phyloP scores from a whole-genome alignment of 2,329 filamentous ascomycete genomes.

The Pseudogymnoascus sp. region DNA sequence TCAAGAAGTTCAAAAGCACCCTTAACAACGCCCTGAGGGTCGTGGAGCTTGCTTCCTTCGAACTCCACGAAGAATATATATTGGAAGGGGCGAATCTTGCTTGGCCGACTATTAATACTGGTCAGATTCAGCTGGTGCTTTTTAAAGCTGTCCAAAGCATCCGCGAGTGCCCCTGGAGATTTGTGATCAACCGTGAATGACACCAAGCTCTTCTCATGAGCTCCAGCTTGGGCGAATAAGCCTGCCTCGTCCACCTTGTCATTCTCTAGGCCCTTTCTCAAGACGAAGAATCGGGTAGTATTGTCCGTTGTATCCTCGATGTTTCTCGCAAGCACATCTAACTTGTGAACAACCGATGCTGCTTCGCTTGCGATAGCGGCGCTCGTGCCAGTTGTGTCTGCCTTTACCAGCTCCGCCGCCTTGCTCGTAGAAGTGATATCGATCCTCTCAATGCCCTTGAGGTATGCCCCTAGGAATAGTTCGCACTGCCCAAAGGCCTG shows the following conservation, averaged over 20 bases:
- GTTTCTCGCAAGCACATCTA: constrained; percentile 61
- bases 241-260: constrained; percentile 14
- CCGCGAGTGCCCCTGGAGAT: constrained; percentile 73
- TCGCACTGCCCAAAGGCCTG: constrained; percentile 93
- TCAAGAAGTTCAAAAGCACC: constrained; percentile 52
- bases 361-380: constrained; percentile 74
- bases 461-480: constrained; percentile 60
- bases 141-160: constrained; percentile 73
- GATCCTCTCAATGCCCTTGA: constrained; percentile 69
- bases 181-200: constrained; percentile 77
- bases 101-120: constrained; percentile 82
- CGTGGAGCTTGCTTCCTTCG: constrained; percentile 51
- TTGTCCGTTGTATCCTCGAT: constrained; percentile 73
- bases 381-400: constrained; percentile 49
- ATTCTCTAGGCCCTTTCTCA: constrained; percentile 33
- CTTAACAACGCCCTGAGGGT: constrained; percentile 51
- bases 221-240: not conserved
- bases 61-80: constrained; percentile 96
- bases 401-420: constrained; percentile 69
- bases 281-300: constrained; percentile 70
- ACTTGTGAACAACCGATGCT: constrained; percentile 59
- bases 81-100: constrained; percentile 67
- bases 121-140: constrained; percentile 71
- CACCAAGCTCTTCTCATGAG: constrained; percentile 59
- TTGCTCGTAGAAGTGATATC: constrained; percentile 81